Base-by-base conservation (phyloP, 768 basidiomycete genomes). In the Brasilioporus rufonigricans region DNA sequence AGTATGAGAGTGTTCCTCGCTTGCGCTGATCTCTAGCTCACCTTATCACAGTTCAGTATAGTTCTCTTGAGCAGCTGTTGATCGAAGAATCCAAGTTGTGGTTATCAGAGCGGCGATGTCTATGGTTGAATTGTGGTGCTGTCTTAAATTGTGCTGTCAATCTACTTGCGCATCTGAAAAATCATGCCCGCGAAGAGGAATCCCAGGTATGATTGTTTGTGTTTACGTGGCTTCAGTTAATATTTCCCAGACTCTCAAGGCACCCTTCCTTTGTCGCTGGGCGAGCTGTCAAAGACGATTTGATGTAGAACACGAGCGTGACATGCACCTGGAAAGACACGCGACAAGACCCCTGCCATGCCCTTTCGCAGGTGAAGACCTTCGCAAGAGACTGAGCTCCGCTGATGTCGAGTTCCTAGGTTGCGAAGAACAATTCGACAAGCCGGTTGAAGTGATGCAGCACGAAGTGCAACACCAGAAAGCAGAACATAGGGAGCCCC, bases 51-150 rank as follows among this genome's bases (percentile, higher is more conserved):
- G 83, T 79, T 60, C 68, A 67, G 49, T 71, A 68, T 60, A 62
- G 50, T 65, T 58, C 53, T 53, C 59, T 65, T 58, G 80, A 82
- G 62, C 73, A 68, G 50, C 67, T 74, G 40, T 75, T 78, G 32
- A 69, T 84, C 56, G 65, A 74, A 50, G 64, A 81, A 53, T 76
- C 85, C 50, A 79, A 74, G 54, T 74, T 75, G 9, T 74, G 81
- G 56, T 56, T 86, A 50, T 73, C 72, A 50, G 73, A 75, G 57
- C 65, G 73, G 41, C 71, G 66, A 12, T 90, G 87, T 69, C 75
- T 73, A 65, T 91, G 87, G 87, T 69, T 67, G 52, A 73, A 74
- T 26, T 91, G 88, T 67, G 74, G 73, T 54, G 74, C 73, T 39
- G 60, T 81, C 14, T 61, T 87, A 58, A 86, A 84, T 62, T 83